These are phyloP conservation scores for Ehretia macrophylla DNA, from an alignment of 257 asterid species.

Conservation along the genomic window DNA sequence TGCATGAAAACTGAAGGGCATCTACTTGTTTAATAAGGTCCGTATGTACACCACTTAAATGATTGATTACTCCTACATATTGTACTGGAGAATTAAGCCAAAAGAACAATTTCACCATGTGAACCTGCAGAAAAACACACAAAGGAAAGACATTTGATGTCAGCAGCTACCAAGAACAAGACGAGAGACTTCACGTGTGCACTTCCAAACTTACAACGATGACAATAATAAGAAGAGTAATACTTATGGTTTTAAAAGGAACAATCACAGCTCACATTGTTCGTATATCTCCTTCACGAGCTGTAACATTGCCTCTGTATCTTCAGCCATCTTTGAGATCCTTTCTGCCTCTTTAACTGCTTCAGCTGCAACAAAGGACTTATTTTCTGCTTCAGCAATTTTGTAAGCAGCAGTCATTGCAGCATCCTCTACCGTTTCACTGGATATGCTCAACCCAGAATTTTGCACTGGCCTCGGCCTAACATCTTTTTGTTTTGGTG, in stretches of 20 bases:
- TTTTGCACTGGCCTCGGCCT: slow-evolving; percentile 18
- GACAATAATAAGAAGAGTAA: background rate
- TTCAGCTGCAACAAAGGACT: slow-evolving; percentile 36
- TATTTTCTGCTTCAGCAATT: slow-evolving; percentile 51
- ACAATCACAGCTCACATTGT: slow-evolving; percentile 17
- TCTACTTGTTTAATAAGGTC: background rate
- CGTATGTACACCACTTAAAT: slow-evolving; percentile 17
- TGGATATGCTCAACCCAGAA: slow-evolving; percentile 10
- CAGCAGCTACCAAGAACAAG: background rate
- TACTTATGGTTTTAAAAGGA: background rate
- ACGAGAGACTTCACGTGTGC: background rate
- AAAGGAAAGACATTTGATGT: background rate
- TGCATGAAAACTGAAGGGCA: background rate
- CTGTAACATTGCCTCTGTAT: slow-evolving; percentile 31
- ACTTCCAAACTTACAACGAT: background rate
- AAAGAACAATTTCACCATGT: slow-evolving; percentile 19
- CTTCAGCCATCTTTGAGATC: slow-evolving; percentile 41
- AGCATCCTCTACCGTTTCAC: slow-evolving; percentile 31
- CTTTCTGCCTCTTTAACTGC: slow-evolving; percentile 45
- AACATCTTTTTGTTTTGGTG: slow-evolving; percentile 23
- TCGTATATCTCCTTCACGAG: slow-evolving; percentile 25
- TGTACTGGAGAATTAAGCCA: slow-evolving; percentile 16
- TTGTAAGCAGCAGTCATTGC: slow-evolving; percentile 36
- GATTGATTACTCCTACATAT: background rate
- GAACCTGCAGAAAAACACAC: slow-evolving; percentile 27